These are phyloP conservation scores for Xylaria grammica DNA, from an alignment of 495 filamentous ascomycete genomes.

Conservation along the genomic window DNA sequence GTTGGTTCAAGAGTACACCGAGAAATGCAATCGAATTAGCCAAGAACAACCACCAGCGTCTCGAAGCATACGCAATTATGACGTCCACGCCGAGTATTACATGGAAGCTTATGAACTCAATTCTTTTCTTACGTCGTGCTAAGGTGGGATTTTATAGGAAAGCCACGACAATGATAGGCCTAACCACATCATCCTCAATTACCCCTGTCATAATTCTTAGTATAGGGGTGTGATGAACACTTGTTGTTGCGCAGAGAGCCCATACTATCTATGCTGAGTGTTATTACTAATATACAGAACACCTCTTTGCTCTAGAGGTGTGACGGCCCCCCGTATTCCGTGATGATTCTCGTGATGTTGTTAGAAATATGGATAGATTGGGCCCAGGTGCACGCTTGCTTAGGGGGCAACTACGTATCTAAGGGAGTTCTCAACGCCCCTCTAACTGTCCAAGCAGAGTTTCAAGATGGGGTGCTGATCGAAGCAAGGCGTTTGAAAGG, in stretches of 20 bases:
- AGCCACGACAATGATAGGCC: background rate
- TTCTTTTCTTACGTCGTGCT: background rate
- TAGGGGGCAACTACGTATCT: no score
- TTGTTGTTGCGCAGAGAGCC: no score
- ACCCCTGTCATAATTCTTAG: background rate
- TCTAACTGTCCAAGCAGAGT: background rate
- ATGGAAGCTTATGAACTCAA: background rate
- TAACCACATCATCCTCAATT: background rate
- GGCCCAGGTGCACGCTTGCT: no score
- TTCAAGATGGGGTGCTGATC: background rate
- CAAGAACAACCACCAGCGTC: background rate
- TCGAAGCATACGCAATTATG: background rate
- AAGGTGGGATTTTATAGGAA: background rate
- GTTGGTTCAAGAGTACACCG: background rate
- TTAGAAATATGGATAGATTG: no score
- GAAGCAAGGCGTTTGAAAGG: background rate
- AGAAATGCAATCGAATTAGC: background rate
- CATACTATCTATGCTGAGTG: no score
- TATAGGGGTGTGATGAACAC: no score
- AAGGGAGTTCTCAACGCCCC: no score
- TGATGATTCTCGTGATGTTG: no score
- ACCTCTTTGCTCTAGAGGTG: no score
- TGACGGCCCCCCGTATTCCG: no score
- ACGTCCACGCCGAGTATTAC: background rate
- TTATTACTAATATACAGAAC: no score